A percentile compares a stretch with the other conserved stretches of the same genome.
Evolutionary conservation across 805 yeast species (phyloP).

Genomic region (Saturnispora quitensis): DNA sequence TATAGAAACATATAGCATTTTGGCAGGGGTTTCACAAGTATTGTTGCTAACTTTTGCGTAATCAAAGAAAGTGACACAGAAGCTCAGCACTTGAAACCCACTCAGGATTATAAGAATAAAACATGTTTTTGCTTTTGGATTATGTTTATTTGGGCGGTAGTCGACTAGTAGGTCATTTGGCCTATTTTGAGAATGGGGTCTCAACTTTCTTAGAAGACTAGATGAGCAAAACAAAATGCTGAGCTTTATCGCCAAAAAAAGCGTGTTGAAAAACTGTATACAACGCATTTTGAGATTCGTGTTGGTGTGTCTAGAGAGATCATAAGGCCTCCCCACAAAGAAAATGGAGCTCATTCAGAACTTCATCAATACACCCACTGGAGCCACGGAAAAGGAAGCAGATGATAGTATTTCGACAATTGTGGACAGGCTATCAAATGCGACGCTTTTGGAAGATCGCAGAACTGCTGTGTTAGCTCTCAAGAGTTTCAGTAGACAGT

Average conservation of each 20-base stretch:
- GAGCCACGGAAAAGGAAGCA: conserved; percentile 31
- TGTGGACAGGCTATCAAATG: conserved; percentile 78
- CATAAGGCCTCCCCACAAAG: background rate
- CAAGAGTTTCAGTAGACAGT: conserved; percentile 81
- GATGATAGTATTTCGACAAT: conserved; percentile 83
- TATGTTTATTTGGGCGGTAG: too few relatives aligned
- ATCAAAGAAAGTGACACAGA: too few relatives aligned
- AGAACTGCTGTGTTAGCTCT: conserved; percentile 85
- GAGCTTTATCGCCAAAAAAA: background rate
- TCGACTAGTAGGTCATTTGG: too few relatives aligned
- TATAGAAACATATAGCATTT: too few relatives aligned
- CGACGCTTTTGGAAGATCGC: conserved; percentile 74
- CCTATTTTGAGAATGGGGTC: too few relatives aligned
- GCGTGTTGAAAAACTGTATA: background rate
- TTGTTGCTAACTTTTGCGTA: too few relatives aligned
- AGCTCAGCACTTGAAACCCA: too few relatives aligned
- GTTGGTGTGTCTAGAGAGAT: background rate
- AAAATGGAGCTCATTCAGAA: conserved; percentile 29
- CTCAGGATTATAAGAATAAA: too few relatives aligned
- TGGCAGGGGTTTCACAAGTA: too few relatives aligned
- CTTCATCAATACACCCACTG: conserved; percentile 25
- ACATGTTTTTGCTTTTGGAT: too few relatives aligned
- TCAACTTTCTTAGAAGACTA: too few relatives aligned
- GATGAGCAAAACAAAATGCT: background rate
- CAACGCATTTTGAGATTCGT: background rate